A percentile compares a stretch with the other conserved stretches of the same genome.
Conservation (phyloP, 2,329 filamentous ascomycete genomes). For the Emmonsiellopsis sp. region DNA sequence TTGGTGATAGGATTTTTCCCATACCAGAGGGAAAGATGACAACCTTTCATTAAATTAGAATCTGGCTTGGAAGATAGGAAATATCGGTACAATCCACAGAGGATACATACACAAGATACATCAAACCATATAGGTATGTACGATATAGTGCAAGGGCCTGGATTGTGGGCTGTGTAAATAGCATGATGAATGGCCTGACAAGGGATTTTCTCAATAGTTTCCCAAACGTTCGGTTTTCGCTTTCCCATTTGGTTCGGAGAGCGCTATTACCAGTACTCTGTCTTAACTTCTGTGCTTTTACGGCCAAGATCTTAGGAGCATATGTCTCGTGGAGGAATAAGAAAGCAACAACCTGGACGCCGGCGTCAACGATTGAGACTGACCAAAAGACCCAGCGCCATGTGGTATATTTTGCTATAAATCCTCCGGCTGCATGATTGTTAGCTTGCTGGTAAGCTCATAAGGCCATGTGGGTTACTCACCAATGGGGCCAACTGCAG, state of each 20-base stretch:
- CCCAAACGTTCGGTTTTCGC: conserved; percentile 23
- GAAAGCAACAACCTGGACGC: conserved; percentile 53
- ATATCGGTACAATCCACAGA: background rate
- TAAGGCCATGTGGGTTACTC: background rate
- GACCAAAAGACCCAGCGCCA: conserved; percentile 70
- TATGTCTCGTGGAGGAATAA: conserved; percentile 59
- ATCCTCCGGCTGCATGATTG: conserved; percentile 43
- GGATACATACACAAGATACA: conserved; percentile 45
- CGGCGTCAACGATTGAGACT: conserved; percentile 52
- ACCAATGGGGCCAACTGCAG: conserved; percentile 53
- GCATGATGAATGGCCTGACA: conserved; percentile 46
- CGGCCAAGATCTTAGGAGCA: conserved; percentile 50
- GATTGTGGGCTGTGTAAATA: conserved; percentile 52
- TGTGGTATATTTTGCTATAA: conserved; percentile 51
- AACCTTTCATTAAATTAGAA: conserved; percentile 23
- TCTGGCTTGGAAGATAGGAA: background rate
- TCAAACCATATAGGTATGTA: conserved; percentile 51
- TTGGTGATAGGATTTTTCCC: conserved; percentile 45
- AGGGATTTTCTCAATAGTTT: conserved; percentile 33
- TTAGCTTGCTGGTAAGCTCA: background rate
- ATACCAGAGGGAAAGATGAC: conserved; percentile 53
- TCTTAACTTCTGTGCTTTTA: conserved; percentile 44
- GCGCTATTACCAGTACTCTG: conserved; percentile 22
- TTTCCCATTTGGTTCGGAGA: conserved; percentile 13
- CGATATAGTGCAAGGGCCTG: conserved; percentile 47